These are phyloP conservation scores for Irpex lacteus DNA, from an alignment of 1,284 basidiomycete genomes.

Conservation along the genomic window DNA sequence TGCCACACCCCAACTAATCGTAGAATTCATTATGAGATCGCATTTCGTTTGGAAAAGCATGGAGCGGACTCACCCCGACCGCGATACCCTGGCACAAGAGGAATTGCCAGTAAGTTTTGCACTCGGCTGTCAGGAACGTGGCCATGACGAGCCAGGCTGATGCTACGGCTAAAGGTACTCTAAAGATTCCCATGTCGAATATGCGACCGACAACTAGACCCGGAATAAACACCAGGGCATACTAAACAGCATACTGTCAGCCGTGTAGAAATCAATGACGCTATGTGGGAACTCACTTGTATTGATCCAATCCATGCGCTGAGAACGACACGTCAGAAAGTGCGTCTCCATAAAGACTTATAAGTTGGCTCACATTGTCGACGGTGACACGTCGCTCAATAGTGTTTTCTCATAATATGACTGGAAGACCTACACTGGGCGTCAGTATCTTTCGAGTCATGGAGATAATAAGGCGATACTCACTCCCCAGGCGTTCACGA, in stretches of 20 bases:
- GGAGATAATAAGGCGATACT: slow-evolving; percentile 13
- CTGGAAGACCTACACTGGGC: slow-evolving; percentile 39
- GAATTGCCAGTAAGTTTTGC: slow-evolving; percentile 48
- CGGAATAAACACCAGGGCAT: slow-evolving; percentile 43
- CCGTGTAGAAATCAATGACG: slow-evolving; percentile 15
- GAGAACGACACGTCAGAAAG: neutral
- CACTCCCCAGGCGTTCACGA: slow-evolving; percentile 43
- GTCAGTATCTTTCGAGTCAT: neutral
- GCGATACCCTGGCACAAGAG: slow-evolving; percentile 44
- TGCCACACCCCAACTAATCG: slow-evolving; percentile 26
- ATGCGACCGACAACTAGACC: slow-evolving; percentile 45
- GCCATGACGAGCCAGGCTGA: slow-evolving; percentile 34
- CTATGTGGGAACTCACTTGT: slow-evolving; percentile 19
- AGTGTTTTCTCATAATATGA: slow-evolving; percentile 38
- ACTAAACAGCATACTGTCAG: slow-evolving; percentile 21
- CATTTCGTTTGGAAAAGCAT: slow-evolving; percentile 18
- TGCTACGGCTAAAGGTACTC: slow-evolving; percentile 31
- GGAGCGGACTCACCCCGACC: slow-evolving; percentile 30
- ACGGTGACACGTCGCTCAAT: slow-evolving; percentile 36
- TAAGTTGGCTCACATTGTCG: slow-evolving; percentile 47
- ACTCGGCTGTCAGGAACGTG: slow-evolving; percentile 46
- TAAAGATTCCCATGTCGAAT: slow-evolving; percentile 48
- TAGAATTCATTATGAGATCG: slow-evolving; percentile 1
- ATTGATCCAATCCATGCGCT: slow-evolving; percentile 77
- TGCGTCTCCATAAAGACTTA: neutral